Base-by-base conservation (phyloP, 192 early-diverging fungal genomes). In the Backusella macrospora region DNA sequence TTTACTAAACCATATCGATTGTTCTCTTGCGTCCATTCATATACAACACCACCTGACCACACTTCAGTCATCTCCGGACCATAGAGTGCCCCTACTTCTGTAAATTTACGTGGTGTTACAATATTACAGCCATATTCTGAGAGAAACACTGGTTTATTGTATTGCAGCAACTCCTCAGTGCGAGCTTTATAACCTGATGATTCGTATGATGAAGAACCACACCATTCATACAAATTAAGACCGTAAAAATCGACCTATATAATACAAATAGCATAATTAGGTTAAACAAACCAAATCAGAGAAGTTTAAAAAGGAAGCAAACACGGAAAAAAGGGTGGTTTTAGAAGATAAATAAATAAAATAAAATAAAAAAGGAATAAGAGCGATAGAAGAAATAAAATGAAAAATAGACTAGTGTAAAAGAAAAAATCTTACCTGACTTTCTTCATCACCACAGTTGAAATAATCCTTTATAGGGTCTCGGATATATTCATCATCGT, bases 121-220 rank as follows among this genome's bases (percentile, higher is more conserved):
- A 75, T 69, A 68, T 93, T 94, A 78, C 92, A 94, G 3, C 92
- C 92, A 81, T 91, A 94, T 83, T 94, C 92, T 69, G 88, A 89
- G 46, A 94, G 78, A 55, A 93, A 76, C 13, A 90, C 88, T 6
- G 91, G 92, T 45, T 92, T 86, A 34, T 82, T 83, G 69, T 88
- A 92, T 65, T 77, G 78, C 7, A 79, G 82, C 52, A 88, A 86
- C 69, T 91, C 89, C 39, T 82, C 81, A 14, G 89, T 87, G 43
- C 91, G 86, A 34, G 87, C 78, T 8, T 82, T 81, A 74, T 90
- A 94, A 12, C 92, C 92, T 14, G 91, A 92, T 9, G 85, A 81
- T 70, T 86, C 64, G 72, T 88, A 94, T 4, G 79, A 88, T 10
- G 84, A 71, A 34, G 65, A 75, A n/a, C 91, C 92, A 70, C 92